Conservation (phyloP, 495 filamentous ascomycete species). For the Schizothecium vesticola region DNA sequence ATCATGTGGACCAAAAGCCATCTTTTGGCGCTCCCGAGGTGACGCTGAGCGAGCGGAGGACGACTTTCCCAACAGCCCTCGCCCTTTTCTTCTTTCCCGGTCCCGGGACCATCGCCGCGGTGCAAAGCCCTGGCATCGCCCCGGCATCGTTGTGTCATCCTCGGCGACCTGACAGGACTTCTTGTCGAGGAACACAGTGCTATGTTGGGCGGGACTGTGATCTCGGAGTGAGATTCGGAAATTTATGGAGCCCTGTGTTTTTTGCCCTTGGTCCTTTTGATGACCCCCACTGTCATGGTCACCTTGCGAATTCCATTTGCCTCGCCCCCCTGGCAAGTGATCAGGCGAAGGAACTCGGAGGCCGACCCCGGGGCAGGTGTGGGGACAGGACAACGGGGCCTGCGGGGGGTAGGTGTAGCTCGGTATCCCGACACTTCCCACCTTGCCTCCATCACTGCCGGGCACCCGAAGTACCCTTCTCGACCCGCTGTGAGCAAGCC, state of each 20-base stretch:
- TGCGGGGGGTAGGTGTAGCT: no score
- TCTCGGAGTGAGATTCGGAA: neutral
- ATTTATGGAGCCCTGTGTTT: neutral
- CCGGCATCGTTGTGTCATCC: neutral
- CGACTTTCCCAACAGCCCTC: neutral
- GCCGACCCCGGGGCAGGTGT: neutral
- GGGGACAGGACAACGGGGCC: no score
- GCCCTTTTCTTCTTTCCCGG: neutral
- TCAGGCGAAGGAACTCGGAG: neutral
- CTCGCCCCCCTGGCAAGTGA: neutral
- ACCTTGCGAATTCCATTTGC: neutral
- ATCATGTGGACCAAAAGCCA: neutral
- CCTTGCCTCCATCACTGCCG: no score
- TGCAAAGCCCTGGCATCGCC: no score
- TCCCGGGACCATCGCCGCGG: neutral
- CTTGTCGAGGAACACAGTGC: neutral
- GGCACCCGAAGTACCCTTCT: neutral
- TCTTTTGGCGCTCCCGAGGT: neutral
- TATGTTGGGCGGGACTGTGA: neutral
- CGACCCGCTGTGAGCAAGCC: neutral
- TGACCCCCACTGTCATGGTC: neutral
- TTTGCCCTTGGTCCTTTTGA: neutral
- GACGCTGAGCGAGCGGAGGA: neutral
- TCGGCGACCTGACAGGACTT: neutral
- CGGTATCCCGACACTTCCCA: no score